Evolutionary conservation across 2,329 filamentous ascomycete genomes (phyloP).

Genomic region (Pestalotiopsis sp.): DNA sequence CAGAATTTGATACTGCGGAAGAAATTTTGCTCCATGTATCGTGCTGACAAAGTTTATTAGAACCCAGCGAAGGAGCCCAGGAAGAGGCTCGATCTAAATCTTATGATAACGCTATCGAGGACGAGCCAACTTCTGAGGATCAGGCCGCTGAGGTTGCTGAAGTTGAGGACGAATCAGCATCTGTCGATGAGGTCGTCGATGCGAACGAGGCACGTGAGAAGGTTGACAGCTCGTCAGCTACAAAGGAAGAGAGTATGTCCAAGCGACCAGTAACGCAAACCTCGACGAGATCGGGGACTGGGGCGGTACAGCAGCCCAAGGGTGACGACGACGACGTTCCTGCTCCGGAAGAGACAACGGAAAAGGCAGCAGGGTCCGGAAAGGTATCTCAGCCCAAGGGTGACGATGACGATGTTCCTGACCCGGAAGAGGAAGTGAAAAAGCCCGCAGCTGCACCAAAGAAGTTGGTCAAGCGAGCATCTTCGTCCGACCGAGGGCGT

Average conservation of each 20-base stretch:
- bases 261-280: background rate
- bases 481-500: background rate
- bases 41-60: background rate
- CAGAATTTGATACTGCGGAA: background rate
- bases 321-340: background rate
- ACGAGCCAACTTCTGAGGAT: background rate
- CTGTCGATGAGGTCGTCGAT: background rate
- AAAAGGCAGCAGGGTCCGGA: background rate
- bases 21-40: background rate
- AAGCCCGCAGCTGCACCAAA: background rate
- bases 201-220: background rate
- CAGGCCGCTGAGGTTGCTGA: background rate
- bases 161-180: background rate
- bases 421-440: background rate
- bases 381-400: background rate
- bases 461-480: background rate
- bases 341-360: background rate
- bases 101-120: background rate
- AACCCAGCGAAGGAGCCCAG: background rate
- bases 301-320: background rate
- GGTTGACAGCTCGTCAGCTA: background rate
- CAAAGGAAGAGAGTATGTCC: background rate
- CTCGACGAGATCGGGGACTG: background rate
- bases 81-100: background rate
- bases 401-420: background rate